These are phyloP conservation scores for Clitopilus passeckerianus DNA, from an alignment of 768 basidiomycete species.

Conservation along the genomic window DNA sequence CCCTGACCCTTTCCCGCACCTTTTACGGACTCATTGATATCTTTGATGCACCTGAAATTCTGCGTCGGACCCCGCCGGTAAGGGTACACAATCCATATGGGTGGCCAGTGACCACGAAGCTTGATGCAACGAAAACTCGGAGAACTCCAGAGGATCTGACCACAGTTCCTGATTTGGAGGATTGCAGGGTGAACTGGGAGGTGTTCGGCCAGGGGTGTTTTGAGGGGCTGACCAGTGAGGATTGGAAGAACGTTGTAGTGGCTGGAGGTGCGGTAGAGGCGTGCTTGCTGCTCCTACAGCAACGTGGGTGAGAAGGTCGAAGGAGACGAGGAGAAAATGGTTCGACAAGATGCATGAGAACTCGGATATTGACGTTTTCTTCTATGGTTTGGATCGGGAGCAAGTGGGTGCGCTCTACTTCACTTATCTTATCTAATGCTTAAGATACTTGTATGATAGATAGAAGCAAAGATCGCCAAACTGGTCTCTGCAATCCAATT, in stretches of 20 bases:
- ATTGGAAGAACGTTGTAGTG: neutral
- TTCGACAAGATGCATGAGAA: neutral
- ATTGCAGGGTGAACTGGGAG: neutral
- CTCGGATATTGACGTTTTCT: neutral
- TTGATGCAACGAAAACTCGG: neutral
- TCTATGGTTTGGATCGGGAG: neutral
- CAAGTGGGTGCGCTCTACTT: neutral
- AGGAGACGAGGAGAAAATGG: neutral
- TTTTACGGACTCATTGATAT: neutral
- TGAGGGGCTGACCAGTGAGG: neutral
- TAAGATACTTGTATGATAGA: neutral
- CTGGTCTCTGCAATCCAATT: neutral
- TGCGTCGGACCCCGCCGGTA: neutral
- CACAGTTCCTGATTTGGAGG: neutral
- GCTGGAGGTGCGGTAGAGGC: neutral
- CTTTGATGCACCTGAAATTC: neutral
- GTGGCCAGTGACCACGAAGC: neutral
- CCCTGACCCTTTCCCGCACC: neutral
- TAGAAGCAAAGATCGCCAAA: neutral
- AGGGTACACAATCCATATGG: neutral
- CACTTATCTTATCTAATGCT: neutral
- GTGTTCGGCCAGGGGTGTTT: neutral
- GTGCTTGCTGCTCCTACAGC: neutral
- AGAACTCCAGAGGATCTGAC: neutral
- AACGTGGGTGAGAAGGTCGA: neutral